A percentile compares a stretch with the other conserved stretches of the same genome.
These are phyloP conservation scores for Amniculicola lignicola DNA, from an alignment of 495 filamentous ascomycete genomes.

Conservation along the genomic window DNA sequence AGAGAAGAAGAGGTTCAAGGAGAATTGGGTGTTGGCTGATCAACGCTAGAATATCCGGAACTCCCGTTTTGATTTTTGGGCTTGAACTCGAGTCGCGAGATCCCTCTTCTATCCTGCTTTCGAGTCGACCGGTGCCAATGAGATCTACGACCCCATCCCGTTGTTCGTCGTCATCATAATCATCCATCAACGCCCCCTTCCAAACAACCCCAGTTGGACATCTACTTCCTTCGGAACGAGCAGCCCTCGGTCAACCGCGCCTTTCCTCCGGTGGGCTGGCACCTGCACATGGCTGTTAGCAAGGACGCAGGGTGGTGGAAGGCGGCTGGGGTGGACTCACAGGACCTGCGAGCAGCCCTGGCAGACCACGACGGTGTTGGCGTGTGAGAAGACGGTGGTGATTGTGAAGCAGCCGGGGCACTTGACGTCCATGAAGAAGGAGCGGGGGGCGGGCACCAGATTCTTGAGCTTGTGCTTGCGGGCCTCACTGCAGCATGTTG, in stretches of 20 bases:
- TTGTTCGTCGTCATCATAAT: constrained; percentile 26
- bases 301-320: too few species aligned
- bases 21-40: constrained; percentile 31
- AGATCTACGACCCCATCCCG: constrained; percentile 33
- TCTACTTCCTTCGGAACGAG: constrained; percentile 99
- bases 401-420: constrained; percentile 99
- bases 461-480: constrained; percentile 99
- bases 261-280: constrained; percentile 98
- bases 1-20: constrained; percentile 23
- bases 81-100: constrained; percentile 39
- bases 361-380: constrained; percentile 99
- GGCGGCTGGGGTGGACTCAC: constrained; percentile 9
- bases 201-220: constrained; percentile 12
- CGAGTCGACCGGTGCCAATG: constrained; percentile 32
- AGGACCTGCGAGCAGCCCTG: constrained; percentile 80
- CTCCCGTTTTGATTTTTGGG: constrained; percentile 53
- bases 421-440: constrained; percentile 99
- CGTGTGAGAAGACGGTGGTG: constrained; percentile 99
- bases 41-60: constrained; percentile 86
- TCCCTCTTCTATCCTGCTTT: constrained; percentile 48
- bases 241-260: constrained; percentile 96
- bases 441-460: constrained; percentile 90
- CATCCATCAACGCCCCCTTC: constrained; percentile 22
- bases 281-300: constrained; percentile 89
- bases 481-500: constrained; percentile 56